Conservation (phyloP, 2,329 filamentous ascomycete species). For the Tolypocladium inflatum region DNA sequence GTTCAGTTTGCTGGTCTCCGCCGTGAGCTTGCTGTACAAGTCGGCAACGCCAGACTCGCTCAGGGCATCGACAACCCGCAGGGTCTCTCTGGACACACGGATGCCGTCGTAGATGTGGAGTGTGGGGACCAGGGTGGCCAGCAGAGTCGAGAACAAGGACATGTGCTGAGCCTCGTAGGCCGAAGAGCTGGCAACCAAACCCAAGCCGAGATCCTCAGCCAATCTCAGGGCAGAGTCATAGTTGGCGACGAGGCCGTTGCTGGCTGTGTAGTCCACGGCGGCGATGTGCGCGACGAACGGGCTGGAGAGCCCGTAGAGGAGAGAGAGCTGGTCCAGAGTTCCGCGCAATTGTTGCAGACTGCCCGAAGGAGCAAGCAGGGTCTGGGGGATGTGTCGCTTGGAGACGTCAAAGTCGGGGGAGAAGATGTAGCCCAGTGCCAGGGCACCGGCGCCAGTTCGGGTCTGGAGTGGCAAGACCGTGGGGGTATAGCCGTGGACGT, state of each 20-base stretch:
- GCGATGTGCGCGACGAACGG: conserved; percentile 90
- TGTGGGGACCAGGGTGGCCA: conserved; percentile 70
- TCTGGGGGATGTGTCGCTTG: conserved; percentile 87
- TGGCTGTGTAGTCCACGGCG: conserved; percentile 71
- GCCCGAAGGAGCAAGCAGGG: conserved; percentile 76
- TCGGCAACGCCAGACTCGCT: conserved; percentile 60
- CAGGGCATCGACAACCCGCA: conserved; percentile 73
- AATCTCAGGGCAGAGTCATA: conserved; percentile 73
- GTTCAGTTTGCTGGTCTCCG: conserved; percentile 51
- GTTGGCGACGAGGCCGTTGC: conserved; percentile 70
- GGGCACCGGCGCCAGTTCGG: conserved; percentile 76
- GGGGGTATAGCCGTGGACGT: conserved; percentile 74
- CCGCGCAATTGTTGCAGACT: conserved; percentile 71
- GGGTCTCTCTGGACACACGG: conserved; percentile 71
- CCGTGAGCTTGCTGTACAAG: conserved; percentile 57
- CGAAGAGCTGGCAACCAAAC: conserved; percentile 74
- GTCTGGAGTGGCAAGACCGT: conserved; percentile 76
- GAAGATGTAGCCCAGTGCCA: conserved; percentile 95
- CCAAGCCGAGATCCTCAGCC: conserved; percentile 84
- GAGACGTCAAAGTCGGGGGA: conserved; percentile 89
- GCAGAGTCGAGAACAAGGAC: conserved; percentile 75
- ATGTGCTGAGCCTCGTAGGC: conserved; percentile 93
- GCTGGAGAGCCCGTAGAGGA: conserved; percentile 85
- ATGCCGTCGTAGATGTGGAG: conserved; percentile 86
- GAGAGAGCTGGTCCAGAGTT: conserved; percentile 82